Evolutionary conservation across 169 alveolate genomes (phyloP), one percentile per base, ranked within the genome.

Genomic region (Fabrea salina): DNA sequence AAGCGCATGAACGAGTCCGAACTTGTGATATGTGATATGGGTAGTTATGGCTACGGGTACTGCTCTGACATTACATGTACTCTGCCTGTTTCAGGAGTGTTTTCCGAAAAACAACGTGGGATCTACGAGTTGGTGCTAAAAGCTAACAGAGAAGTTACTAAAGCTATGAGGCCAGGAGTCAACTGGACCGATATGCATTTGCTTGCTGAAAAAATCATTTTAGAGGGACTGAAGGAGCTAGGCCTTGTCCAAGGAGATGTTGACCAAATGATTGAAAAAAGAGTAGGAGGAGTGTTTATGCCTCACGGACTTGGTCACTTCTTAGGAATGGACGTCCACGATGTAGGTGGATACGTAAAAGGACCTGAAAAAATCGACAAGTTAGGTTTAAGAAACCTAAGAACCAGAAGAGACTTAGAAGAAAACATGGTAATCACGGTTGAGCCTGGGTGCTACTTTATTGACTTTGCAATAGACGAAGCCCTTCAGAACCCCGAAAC

Each of bases 231-330:
- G 27, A 78, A 82, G 82, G 85, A 88, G 5, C 67, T 89, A 5
- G 95, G 95, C 27, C 53, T 95, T 1, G 81, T 94, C 25, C 75
- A 61, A 11, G 82, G 85, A 4, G 91, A 86, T 49, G 74, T 91
- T 30, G 95, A 92, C 11, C 97, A 91, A 76, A 83, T 92, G 86
- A 59, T 82, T 22, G 82, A 90, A 22, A 84, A 92, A 50, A 86
- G 93, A 79, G 84, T 95, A 19, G 95, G 96, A 3, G 87, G 86
- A 59, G 71, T 86, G 35, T 95, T 95, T 80, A 85, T 92, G 91
- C 96, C 97, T 25, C 98, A 95, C 80, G 97, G 98, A 22, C 84
- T 95, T 16, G 98, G 98, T 2, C 98, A 95, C 80, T 84, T 91
- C 22, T 67, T 91, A 41, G 98, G 98, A 3, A 47, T 91, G 27